Conservation (phyloP, 1,139 yeast species). For the Hyphopichia fennica region DNA sequence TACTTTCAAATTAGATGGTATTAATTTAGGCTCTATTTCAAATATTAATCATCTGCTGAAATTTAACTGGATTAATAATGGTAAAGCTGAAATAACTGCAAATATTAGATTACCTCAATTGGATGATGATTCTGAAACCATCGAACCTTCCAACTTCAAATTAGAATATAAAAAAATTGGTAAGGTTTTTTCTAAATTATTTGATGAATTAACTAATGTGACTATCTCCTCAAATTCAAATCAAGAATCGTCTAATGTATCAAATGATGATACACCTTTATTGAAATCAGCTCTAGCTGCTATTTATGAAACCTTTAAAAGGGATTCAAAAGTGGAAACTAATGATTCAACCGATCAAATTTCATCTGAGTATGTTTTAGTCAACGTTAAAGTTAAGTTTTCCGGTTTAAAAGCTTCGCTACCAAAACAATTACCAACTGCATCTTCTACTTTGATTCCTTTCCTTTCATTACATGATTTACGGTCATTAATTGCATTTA, state of each 20-base stretch:
- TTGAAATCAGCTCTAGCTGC: constrained; percentile 46
- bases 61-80: constrained; percentile 70
- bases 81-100: constrained; percentile 67
- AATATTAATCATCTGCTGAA: constrained; percentile 39
- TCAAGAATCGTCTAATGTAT: constrained; percentile 3
- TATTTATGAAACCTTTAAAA: constrained; percentile 41
- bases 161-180: constrained; percentile 29
- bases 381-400: constrained; percentile 64
- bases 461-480: constrained; percentile 60
- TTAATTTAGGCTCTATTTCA: constrained; percentile 50
- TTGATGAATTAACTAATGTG: constrained; percentile 26
- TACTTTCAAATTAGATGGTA: constrained; percentile 63
- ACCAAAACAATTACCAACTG: constrained; percentile 53
- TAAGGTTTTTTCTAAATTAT: constrained; percentile 24
- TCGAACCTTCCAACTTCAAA: constrained; percentile 7
- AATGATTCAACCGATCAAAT: constrained; percentile 12
- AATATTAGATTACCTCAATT: constrained; percentile 66
- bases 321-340: constrained; percentile 7
- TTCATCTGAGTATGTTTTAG: constrained; percentile 53
- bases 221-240: constrained; percentile 12
- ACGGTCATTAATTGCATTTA: constrained; percentile 58
- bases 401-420: constrained; percentile 58
- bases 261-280: constrained; percentile 23
- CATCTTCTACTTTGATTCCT: constrained; percentile 52
- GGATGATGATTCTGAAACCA: constrained; percentile 14